Percentiles rank a stretch among this genome's conserved stretches.
These are phyloP conservation scores for Colletotrichum phormii DNA, from an alignment of 2,329 filamentous ascomycete genomes.

Conservation along the genomic window DNA sequence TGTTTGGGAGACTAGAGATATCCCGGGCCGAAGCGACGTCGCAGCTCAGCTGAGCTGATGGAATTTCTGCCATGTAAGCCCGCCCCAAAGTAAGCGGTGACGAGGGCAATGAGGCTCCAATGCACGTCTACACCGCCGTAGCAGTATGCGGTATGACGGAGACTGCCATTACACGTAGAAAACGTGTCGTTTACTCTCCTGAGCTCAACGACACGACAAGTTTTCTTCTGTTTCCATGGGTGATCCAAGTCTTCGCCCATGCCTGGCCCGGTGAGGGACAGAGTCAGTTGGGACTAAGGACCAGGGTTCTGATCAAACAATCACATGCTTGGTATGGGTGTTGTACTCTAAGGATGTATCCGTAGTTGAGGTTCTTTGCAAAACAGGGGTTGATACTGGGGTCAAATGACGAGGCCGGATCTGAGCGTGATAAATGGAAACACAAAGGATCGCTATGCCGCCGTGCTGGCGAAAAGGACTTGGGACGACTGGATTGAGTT, in stretches of 20 bases:
- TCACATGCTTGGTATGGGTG: slow-evolving; percentile 20
- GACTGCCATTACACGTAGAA: background rate
- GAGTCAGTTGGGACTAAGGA: slow-evolving; percentile 4
- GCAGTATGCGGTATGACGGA: background rate
- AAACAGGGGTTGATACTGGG: background rate
- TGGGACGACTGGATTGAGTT: slow-evolving; percentile 25
- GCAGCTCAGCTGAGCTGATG: background rate
- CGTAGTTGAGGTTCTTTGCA: no score
- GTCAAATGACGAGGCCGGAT: slow-evolving; percentile 1
- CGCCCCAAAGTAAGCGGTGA: background rate
- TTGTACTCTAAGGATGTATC: background rate
- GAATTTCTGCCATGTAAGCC: background rate
- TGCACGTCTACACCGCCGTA: slow-evolving; percentile 3
- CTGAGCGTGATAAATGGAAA: background rate
- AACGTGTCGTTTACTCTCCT: background rate
- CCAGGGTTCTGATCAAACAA: background rate
- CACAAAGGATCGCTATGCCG: background rate
- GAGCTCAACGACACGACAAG: background rate
- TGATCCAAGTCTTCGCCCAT: slow-evolving; percentile 1
- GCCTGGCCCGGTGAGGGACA: background rate
- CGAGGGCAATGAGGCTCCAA: background rate
- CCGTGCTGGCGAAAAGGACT: background rate
- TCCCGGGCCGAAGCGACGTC: background rate
- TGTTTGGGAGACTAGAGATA: background rate
- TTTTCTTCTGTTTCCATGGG: slow-evolving; percentile 12